Base-by-base conservation (phyloP, 179 eudicot genomes). In the Carnegiea gigantea region DNA sequence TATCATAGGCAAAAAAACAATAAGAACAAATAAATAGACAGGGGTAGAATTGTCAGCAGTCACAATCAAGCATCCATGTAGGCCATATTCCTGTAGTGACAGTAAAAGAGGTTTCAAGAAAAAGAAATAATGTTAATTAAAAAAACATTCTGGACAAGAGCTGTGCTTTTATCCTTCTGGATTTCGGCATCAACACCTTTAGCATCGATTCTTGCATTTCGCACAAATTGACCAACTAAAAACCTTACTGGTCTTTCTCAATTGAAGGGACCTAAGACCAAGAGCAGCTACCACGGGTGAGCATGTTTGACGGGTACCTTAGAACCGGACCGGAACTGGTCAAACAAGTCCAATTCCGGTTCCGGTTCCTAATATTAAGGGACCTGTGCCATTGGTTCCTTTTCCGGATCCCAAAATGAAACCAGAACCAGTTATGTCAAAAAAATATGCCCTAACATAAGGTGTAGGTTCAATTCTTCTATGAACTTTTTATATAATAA, bases 171-270 rank as follows among this genome's bases (percentile, higher is more conserved):
- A 89, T 93, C 95, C 88, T 94, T 92, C 78, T 84, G 88, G 86
- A 94, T 90, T 85, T 93, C 93, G 59, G 98, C 93, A 84, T 84
- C 95, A 88, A 93, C 94, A 53, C 97, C 95, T 87, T 94, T 93
- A 79, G 93, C 92, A 92, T 94, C 98, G 95, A 94, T 94, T 65
- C 98, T 95, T 94, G 95, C 93, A 90, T 88, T 87, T 80, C 23
- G 54, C 80, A 86, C 40, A 44, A 88, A 77, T 81, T 79, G 72
- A 75, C 82, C 75, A 87, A 85, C 84, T 87, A 82, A 81, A 83
- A 76, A 79, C 80, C 88, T 81, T 80, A 78, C 84, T 80, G 75
- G 81, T 72, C 80, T 73, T 81, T 77, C 62, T 65, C 78, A 80
- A 60, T 71, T 11, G 28, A 30, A 71, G 70, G 51, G 74, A 77